Base-by-base conservation (phyloP, 495 filamentous ascomycete genomes). In the Podospora bellae-mahoneyi region DNA sequence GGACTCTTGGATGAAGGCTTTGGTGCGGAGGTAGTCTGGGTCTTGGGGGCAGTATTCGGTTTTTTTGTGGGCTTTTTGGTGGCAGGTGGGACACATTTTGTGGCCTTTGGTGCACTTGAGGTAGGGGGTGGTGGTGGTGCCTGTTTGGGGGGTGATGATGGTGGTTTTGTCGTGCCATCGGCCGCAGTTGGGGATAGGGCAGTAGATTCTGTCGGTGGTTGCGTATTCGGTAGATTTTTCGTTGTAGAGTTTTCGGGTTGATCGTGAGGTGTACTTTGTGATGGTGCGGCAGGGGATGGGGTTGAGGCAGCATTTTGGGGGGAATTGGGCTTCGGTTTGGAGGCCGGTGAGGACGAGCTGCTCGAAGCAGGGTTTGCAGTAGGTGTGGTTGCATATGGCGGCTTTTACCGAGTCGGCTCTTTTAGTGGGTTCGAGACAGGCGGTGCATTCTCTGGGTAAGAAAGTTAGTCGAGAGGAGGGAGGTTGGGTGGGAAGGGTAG, bases 251-350 rank as follows among this genome's bases (percentile, higher is more conserved):
- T 65, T 55, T 6, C 67, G 27, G 2, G 78, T 71, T 3, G 72
- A 66, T 0, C 60, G 20, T 26, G 70, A 34, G 57, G 77, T 53
- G 64, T 81, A 64, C 44, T 70, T 65, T 30, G 70, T 32, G 55
- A 82, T 78, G 3, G 73, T 78, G 19, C 68, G 68, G 19, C 48
- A 39, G 30, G 79, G 76, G 65, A 83, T 78, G 20, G 66, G 60
- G 60, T 78, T 81, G 26, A 81, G 72, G 60, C 81, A 83, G 71
- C 79, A 83, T 62, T 81, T 83, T 1, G 81, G 79, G 9, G 81
- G 81, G 79, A 80, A 83, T 62, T 78, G 79, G 64, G 76, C 72
- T 66, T 81, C 79, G 63, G 73, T 77, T 62, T 76, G 67, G 60
- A 78, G 73, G 26, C 75, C 68, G 1, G 74, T 73, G 1, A 62